These are phyloP conservation scores for Singerocomus inundabilis DNA, from an alignment of 1,284 basidiomycete species.

Conservation along the genomic window DNA sequence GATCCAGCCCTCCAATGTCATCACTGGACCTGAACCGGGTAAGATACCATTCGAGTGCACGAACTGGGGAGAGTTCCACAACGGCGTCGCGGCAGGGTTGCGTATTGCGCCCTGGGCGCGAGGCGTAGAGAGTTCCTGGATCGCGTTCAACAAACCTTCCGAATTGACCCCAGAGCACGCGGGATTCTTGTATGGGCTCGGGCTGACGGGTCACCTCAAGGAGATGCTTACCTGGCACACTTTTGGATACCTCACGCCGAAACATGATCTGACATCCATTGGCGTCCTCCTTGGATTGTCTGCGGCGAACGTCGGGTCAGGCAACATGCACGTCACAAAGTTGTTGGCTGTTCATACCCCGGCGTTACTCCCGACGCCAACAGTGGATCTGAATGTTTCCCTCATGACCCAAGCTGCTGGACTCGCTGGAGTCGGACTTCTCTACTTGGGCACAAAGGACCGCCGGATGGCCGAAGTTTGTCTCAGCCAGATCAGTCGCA, in stretches of 20 bases:
- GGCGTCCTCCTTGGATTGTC: conserved; percentile 90
- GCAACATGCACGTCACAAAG: conserved; percentile 86
- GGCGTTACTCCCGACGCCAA: conserved; percentile 84
- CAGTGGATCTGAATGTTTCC: conserved; percentile 87
- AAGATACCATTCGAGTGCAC: conserved; percentile 69
- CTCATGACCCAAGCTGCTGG: conserved; percentile 90
- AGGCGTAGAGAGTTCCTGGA: conserved; percentile 87
- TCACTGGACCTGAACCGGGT: conserved; percentile 60
- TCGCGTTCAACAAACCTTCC: conserved; percentile 87
- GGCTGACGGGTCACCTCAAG: conserved; percentile 87
- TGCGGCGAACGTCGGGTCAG: conserved; percentile 87
- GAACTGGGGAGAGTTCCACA: conserved; percentile 96
- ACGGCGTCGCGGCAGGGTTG: conserved; percentile 91
- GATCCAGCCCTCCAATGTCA: conserved; percentile 66
- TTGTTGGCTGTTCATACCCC: conserved; percentile 91
- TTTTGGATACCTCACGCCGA: conserved; percentile 89
- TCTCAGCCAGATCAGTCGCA: conserved; percentile 78
- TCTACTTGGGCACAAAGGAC: conserved; percentile 88
- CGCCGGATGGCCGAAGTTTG: conserved; percentile 91
- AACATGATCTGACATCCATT: conserved; percentile 93
- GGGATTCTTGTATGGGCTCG: conserved; percentile 91
- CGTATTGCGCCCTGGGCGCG: conserved; percentile 76
- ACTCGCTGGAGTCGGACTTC: conserved; percentile 83
- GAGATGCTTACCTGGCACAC: conserved; percentile 88
- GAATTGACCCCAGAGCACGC: conserved; percentile 90